A percentile compares a stretch with the other conserved stretches of the same genome.
Evolutionary conservation across 805 yeast species (phyloP).

Genomic region (Kluyveromyces siamensis): DNA sequence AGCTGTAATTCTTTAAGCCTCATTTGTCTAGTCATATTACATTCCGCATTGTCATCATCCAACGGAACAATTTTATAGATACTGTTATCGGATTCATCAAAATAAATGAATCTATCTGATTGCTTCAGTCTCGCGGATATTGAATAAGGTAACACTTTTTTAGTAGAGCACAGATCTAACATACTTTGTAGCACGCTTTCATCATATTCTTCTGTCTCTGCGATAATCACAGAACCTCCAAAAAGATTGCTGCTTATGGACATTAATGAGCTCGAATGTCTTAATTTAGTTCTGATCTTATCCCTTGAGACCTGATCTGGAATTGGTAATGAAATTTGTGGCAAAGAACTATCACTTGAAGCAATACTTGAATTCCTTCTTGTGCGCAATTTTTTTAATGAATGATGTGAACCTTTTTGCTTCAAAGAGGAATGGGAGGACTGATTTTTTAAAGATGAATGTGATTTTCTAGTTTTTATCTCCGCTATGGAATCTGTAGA

Average conservation of each 20-base stretch:
- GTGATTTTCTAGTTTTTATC: constrained; percentile 7
- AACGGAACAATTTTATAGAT: constrained; percentile 7
- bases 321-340: constrained; percentile 47
- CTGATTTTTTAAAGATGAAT: constrained; percentile 22
- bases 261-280: constrained; percentile 30
- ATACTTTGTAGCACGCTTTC: constrained; percentile 18
- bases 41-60: constrained; percentile 7
- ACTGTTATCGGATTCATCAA: background rate
- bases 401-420: constrained; percentile 20
- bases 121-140: background rate
- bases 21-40: constrained; percentile 11
- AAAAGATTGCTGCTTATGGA: constrained; percentile 18
- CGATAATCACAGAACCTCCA: constrained; percentile 12
- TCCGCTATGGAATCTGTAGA: constrained; percentile 3
- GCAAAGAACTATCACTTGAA: constrained; percentile 10
- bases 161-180: constrained; percentile 16
- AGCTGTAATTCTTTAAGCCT: constrained; percentile 21
- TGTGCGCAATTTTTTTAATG: constrained; percentile 21
- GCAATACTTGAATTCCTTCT: constrained; percentile 20
- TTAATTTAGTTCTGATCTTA: constrained; percentile 44
- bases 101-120: background rate
- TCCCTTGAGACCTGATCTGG: constrained; percentile 48
- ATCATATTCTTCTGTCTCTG: constrained; percentile 17
- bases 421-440: constrained; percentile 6
- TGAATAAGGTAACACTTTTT: background rate